These are phyloP conservation scores for Neoboletus brunneissimus DNA, from an alignment of 768 basidiomycete genomes.

Conservation along the genomic window DNA sequence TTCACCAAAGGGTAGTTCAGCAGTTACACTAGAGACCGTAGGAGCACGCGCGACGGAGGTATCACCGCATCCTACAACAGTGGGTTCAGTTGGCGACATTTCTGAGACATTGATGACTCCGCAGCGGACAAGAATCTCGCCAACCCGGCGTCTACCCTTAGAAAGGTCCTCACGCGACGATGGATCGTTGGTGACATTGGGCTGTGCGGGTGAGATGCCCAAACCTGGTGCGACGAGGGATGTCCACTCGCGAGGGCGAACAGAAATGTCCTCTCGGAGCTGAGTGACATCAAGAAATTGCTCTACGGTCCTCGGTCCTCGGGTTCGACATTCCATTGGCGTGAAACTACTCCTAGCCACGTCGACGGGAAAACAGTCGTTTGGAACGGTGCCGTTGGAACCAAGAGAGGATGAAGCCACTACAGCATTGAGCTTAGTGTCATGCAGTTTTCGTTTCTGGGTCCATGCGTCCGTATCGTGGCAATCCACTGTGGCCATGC, in stretches of 20 bases:
- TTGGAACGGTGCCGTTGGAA: conserved; percentile 1
- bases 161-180: conserved; percentile 6
- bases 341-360: not conserved
- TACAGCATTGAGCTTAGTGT: conserved; percentile 9
- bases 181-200: not conserved
- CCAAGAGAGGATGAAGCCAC: conserved; percentile 10
- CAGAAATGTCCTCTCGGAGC: not conserved
- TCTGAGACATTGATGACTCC: conserved; percentile 15
- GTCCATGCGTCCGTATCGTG: conserved; percentile 30
- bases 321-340: conserved; percentile 6
- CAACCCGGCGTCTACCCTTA: conserved; percentile 17
- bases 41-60: not conserved
- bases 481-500: conserved; percentile 20
- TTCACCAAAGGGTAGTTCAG: not conserved
- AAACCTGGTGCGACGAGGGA: conserved; percentile 6
- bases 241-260: not conserved
- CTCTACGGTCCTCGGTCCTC: not conserved
- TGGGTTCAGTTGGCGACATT: not conserved
- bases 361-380: not conserved
- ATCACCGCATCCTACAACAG: not conserved
- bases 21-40: not conserved
- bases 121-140: conserved; percentile 21
- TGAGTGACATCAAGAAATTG: not conserved
- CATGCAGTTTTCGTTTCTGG: conserved; percentile 5
- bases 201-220: not conserved